Base-by-base conservation (phyloP, 768 basidiomycete species). In the Epithele typhae region DNA sequence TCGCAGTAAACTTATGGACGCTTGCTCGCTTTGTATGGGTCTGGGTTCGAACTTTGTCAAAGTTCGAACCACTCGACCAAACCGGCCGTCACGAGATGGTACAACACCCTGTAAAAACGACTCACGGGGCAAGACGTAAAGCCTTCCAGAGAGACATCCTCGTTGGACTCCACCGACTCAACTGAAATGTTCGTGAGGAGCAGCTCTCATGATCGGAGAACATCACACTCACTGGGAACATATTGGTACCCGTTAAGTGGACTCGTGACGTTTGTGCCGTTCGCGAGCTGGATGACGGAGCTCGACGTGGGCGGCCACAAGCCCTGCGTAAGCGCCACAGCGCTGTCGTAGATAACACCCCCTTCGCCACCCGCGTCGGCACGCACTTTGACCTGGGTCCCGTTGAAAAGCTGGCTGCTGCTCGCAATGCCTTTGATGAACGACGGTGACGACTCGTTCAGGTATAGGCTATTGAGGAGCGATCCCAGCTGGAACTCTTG, bases 351-450 rank as follows among this genome's bases (percentile, higher is more conserved):
- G 35, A 82, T 80, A n/a, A 84, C 81, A 27, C 72, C 77, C 15
- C 74, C 77, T 64, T 89, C 86, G 15, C 78, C 84, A 5, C 82
- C 82, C 22, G 75, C 77, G 61, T 88, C 85, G 1, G 87, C 85
- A 15, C 74, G 76, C 41, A 81, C 72, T 25, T 60, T 58, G 48
- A 77, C 65, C 56, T 75, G 69, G 42, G 57, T 60, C 39, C 65
- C 62, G 35, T 70, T 49, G 57, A 71, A 67, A 35, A 70, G 56
- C 23, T 52, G 57, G 3, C 58, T 56, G 46, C 57, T 59, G 19
- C 45, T 37, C 11, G 51, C 44, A 48, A 67, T 64, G 0, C 72
- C 74, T 9, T 67, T 53, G 43, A 87, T 79, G 52, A 71, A 74
- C 8, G 70, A 75, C 0, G 79, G 52, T 4, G 82, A 84, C 3